phyloP scores from a whole-genome alignment of 1,284 basidiomycete species.

The Ganoderma leucocontextum region DNA sequence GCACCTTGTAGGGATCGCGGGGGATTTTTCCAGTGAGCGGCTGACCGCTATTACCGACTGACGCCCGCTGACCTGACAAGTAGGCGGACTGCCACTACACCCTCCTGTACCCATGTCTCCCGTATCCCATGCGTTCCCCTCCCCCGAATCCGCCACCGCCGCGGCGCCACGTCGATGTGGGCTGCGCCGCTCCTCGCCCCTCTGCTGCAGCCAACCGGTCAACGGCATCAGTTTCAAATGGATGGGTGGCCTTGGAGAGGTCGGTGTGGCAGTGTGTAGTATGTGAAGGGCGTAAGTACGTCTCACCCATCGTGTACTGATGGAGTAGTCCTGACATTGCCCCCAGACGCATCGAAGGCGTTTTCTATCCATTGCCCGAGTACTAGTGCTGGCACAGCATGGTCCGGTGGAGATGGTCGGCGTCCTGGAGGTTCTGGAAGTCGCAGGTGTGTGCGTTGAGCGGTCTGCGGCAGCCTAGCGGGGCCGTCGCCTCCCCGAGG shows the following conservation, averaged over 20 bases:
- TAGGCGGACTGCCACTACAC: not conserved
- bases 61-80: slow-evolving; percentile 5
- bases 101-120: not conserved
- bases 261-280: not conserved
- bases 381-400: not conserved
- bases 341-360: no score
- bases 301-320: not conserved
- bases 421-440: not conserved
- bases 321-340: not conserved
- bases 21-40: not conserved
- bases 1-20: not conserved
- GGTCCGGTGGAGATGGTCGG: not conserved
- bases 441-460: not conserved
- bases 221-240: not conserved
- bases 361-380: no score
- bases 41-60: not conserved
- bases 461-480: not conserved
- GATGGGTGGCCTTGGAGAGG: not conserved
- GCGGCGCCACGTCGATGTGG: not conserved
- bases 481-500: not conserved
- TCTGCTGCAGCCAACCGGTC: not conserved
- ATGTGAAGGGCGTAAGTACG: not conserved
- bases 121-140: not conserved
- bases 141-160: not conserved
- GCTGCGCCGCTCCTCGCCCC: not conserved